Percentiles rank a stretch among this genome's conserved stretches.
Evolutionary conservation across 2,329 filamentous ascomycete genomes (phyloP).

Genomic region (Colletotrichum truncatum): DNA sequence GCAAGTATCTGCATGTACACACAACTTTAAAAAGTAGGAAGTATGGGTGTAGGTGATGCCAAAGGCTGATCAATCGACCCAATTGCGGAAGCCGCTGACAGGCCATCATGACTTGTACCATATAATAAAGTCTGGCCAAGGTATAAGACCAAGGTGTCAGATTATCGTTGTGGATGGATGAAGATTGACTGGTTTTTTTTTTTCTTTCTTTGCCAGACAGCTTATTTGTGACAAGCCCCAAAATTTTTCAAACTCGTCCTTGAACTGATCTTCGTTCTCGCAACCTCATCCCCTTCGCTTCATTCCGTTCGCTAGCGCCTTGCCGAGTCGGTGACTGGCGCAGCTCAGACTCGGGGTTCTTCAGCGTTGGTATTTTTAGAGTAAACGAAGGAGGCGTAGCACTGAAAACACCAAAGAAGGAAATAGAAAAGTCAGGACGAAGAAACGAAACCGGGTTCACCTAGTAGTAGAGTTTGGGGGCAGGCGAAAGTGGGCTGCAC

Average conservation of each 20-base stretch:
- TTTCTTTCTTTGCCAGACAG: background rate
- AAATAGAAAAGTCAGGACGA: constrained; percentile 1
- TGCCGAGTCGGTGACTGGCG: background rate
- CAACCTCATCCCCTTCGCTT: background rate
- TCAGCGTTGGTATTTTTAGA: constrained; percentile 5
- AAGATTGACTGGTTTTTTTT: too few species aligned
- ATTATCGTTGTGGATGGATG: background rate
- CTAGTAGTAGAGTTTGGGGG: background rate
- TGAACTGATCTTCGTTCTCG: background rate
- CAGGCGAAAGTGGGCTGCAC: background rate
- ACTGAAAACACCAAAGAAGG: background rate
- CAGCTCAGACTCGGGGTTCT: background rate
- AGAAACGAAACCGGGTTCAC: background rate
- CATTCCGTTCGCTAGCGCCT: background rate
- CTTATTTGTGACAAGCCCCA: background rate
- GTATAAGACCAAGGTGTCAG: constrained; percentile 9
- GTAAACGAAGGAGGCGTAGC: background rate
- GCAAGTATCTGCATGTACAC: background rate
- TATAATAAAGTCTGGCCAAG: background rate
- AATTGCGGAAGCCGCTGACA: background rate
- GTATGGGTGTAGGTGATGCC: background rate
- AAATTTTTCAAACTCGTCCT: background rate
- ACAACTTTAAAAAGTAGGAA: background rate
- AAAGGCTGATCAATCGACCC: constrained; percentile 1
- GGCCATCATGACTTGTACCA: background rate